A percentile compares a stretch with the other conserved stretches of the same genome.
phyloP scores from a whole-genome alignment of 208 protist genomes.

The Tritrichomonas musculus region DNA sequence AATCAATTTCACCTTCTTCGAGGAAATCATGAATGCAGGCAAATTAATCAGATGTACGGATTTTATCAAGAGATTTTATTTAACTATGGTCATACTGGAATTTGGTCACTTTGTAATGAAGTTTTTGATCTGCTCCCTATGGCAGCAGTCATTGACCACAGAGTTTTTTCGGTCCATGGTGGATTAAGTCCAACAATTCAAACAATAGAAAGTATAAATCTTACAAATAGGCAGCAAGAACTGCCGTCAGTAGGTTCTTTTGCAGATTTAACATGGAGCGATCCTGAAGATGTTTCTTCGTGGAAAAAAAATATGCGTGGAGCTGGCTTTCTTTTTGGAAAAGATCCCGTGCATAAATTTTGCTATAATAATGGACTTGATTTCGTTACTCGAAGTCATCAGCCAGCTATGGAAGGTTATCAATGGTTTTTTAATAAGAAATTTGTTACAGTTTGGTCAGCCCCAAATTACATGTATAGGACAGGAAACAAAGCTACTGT shows the following conservation, averaged over 20 bases:
- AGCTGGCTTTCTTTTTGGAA: conserved; percentile 75
- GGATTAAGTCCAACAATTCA: background rate
- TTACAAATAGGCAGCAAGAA: conserved; percentile 69
- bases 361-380: conserved; percentile 63
- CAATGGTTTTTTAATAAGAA: conserved; percentile 70
- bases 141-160: conserved; percentile 55
- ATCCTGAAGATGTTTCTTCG: conserved; percentile 69
- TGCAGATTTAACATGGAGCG: conserved; percentile 75
- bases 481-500: conserved; percentile 96
- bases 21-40: conserved; percentile 80
- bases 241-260: conserved; percentile 44
- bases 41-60: conserved; percentile 81
- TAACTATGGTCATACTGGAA: conserved; percentile 72
- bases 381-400: conserved; percentile 71
- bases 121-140: conserved; percentile 76
- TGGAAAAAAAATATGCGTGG: conserved; percentile 70
- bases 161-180: conserved; percentile 30
- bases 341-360: conserved; percentile 59
- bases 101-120: conserved; percentile 69
- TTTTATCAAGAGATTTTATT: conserved; percentile 74
- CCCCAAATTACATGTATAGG: conserved; percentile 65
- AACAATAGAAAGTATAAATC: conserved; percentile 57
- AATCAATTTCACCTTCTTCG: conserved; percentile 71
- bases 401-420: conserved; percentile 80
- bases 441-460: conserved; percentile 79